Evolutionary conservation across 2,329 filamentous ascomycete genomes (phyloP), one percentile per base, ranked within the genome.

Genomic region (Lasiodiplodia theobromae): DNA sequence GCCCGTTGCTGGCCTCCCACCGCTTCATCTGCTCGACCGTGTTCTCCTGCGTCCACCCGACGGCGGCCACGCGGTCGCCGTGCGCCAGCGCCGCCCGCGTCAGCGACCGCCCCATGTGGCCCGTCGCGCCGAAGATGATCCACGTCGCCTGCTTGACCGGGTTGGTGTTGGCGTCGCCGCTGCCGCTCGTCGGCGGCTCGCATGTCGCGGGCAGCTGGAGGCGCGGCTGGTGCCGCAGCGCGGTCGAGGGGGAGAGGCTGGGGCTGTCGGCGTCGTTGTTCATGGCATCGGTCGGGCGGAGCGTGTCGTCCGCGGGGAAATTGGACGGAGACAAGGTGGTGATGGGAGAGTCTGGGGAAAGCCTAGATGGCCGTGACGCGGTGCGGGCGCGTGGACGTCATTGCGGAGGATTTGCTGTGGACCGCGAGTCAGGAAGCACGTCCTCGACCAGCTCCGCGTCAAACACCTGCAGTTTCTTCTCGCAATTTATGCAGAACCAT

Each of bases 111-210:
- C 96, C 96, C 86, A 98, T 97, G 76, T 99, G 96, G 68, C 96
- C 96, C n/a, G 94, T 97, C 60, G 93, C 94, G 60, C 96, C 96
- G 80, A 97, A 99, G 67, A 98, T 93, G 77, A 98, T 89, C 95
- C 95, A 98, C 82, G 95, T 91, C 71, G 94, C 87, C 77, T 91
- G 91, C 77, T 90, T 91, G 2, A 88, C 84, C 12, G 91, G 89
- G 68, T 91, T 90, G 57, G 87, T 86, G 12, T 89, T 86, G 21
- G 88, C 8, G 44, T 21, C 44, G 10, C 44, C 18, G 44, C 44
- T 47, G 44, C 44, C n/a, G n/a, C 44, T 47, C n/a, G 44, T 87
- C 0, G 94, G 94, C 31, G 95, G 95, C 73, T 97, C 92, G 78
- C 94, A 97, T 72, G 92, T 96, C 40, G 90, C 84, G 0, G 95